phyloP scores from a whole-genome alignment of 768 basidiomycete genomes.

The Kwoniella europaea region DNA sequence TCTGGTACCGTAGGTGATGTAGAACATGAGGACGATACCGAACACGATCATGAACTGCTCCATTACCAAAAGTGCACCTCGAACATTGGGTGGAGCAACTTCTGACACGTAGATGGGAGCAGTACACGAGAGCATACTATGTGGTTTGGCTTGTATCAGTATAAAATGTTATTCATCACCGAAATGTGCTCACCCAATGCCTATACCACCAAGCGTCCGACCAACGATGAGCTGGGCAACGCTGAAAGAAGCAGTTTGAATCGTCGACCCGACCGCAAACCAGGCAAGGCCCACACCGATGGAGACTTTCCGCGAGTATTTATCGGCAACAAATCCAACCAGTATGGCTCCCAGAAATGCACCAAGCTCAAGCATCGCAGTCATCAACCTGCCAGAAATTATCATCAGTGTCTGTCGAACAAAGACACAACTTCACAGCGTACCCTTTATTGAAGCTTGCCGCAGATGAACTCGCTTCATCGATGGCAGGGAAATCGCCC shows the following conservation, averaged over 20 bases:
- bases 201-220: conserved; percentile 13
- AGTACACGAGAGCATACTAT: conserved; percentile 2
- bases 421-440: neutral
- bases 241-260: conserved; percentile 33
- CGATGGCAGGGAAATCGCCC: conserved; percentile 4
- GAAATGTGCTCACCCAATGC: neutral
- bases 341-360: conserved; percentile 77
- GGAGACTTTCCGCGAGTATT: conserved; percentile 68
- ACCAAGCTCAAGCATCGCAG: conserved; percentile 41
- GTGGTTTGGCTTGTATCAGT: too few relatives aligned
- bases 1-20: conserved; percentile 11
- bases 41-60: conserved; percentile 29
- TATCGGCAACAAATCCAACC: conserved; percentile 72
- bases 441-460: conserved; percentile 10
- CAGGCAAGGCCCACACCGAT: conserved; percentile 18
- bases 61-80: conserved; percentile 31
- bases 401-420: too few relatives aligned
- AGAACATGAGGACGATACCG: conserved; percentile 27
- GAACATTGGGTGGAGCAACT: conserved; percentile 15
- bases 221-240: conserved; percentile 11
- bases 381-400: neutral
- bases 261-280: conserved; percentile 38
- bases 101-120: conserved; percentile 13
- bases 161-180: neutral
- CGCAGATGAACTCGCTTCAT: neutral